These are phyloP conservation scores for Linaria vulgaris DNA, from an alignment of 257 asterid genomes.

Conservation along the genomic window DNA sequence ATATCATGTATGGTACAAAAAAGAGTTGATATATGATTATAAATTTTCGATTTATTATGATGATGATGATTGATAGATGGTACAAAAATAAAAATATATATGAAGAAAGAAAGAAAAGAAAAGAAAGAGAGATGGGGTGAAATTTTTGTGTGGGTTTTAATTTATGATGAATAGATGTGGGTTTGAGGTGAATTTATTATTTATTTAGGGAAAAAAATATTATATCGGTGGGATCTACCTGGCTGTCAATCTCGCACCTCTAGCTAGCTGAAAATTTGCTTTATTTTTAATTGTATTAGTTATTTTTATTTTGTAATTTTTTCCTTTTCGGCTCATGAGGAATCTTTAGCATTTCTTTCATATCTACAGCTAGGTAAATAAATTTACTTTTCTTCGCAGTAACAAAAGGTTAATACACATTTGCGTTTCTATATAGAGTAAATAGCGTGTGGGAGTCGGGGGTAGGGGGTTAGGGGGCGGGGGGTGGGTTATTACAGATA, in stretches of 20 bases:
- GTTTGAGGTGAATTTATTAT: slow-evolving; percentile 77
- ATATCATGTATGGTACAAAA: too few species aligned
- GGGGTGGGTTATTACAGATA: slow-evolving; percentile 41
- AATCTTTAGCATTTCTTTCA: slow-evolving; percentile 42
- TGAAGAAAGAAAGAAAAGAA: slow-evolving; percentile 38
- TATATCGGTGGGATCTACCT: slow-evolving; percentile 85
- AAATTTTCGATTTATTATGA: too few species aligned
- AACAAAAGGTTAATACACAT: too few species aligned
- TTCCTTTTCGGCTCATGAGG: slow-evolving; percentile 42
- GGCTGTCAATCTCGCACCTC: slow-evolving; percentile 77
- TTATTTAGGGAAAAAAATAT: slow-evolving; percentile 52
- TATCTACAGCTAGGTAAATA: too few species aligned
- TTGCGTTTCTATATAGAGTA: slow-evolving; percentile 1
- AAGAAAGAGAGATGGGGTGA: slow-evolving; percentile 84
- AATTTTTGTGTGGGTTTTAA: slow-evolving; percentile 61
- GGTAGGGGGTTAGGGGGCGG: not conserved
- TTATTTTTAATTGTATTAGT: slow-evolving; percentile 7
- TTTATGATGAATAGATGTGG: slow-evolving; percentile 44
- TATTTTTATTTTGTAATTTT: slow-evolving; percentile 24
- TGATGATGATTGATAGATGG: too few species aligned
- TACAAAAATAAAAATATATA: slow-evolving; percentile 21
- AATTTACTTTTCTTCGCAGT: too few species aligned
- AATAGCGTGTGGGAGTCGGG: not conserved
- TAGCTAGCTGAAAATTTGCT: slow-evolving; percentile 24
- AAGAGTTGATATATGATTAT: too few species aligned